Conservation (phyloP, 2,329 filamentous ascomycete genomes). For the Diatrype stigma region DNA sequence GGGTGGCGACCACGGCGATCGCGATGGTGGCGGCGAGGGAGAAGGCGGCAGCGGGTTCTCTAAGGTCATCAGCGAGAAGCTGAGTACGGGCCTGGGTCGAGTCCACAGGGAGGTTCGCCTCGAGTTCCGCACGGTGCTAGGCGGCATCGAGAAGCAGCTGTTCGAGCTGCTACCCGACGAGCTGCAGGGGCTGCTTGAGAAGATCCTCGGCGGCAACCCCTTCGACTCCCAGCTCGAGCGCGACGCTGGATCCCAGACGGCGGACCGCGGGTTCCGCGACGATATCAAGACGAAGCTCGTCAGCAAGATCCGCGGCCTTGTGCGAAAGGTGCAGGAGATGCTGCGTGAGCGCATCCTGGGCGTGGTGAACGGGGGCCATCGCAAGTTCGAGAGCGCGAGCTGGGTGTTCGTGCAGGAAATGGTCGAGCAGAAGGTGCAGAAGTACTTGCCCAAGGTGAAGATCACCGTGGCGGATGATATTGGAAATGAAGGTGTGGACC, state of each 20-base stretch:
- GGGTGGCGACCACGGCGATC: constrained; percentile 24
- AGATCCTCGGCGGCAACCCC: constrained; percentile 42
- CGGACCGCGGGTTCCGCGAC: constrained; percentile 37
- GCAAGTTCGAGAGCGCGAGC: constrained; percentile 42
- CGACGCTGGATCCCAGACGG: constrained; percentile 21
- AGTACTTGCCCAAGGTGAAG: constrained; percentile 41
- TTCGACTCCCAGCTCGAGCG: constrained; percentile 40
- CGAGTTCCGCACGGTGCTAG: constrained; percentile 41
- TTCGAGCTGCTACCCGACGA: constrained; percentile 41
- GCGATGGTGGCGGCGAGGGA: constrained; percentile 17
- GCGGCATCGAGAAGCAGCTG: constrained; percentile 40
- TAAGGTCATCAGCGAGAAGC: constrained; percentile 42
- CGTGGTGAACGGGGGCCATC: constrained; percentile 42
- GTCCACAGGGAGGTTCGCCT: constrained; percentile 42
- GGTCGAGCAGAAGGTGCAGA: constrained; percentile 42
- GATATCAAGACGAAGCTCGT: constrained; percentile 41
- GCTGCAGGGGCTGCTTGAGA: constrained; percentile 40
- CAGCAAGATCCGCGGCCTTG: constrained; percentile 38
- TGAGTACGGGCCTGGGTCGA: constrained; percentile 39
- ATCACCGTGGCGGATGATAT: constrained; percentile 43
- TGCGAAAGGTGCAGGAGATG: constrained; percentile 42
- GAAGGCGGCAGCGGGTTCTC: constrained; percentile 35
- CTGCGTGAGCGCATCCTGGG: constrained; percentile 41
- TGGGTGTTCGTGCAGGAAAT: constrained; percentile 44
- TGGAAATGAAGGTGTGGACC: constrained; percentile 41